These are phyloP conservation scores for Pyricularia pennisetigena DNA, from an alignment of 2,329 filamentous ascomycete genomes.

Conservation along the genomic window DNA sequence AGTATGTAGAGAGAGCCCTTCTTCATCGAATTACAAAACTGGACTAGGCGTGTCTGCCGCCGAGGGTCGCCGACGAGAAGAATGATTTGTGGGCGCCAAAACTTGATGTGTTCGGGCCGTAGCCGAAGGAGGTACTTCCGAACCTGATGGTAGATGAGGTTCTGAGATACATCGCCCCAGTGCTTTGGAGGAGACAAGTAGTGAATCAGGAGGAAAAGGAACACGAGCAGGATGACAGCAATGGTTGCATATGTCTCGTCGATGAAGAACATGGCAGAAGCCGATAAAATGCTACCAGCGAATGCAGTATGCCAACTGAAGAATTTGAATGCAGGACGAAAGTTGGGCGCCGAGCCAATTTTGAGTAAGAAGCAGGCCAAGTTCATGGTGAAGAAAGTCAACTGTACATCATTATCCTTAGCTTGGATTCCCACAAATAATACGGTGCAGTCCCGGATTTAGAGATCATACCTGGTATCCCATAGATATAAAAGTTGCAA, in stretches of 20 bases:
- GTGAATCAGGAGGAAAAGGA: conserved; percentile 78
- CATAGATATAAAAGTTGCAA: conserved; percentile 85
- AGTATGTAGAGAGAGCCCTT: conserved; percentile 80
- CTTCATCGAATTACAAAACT: conserved; percentile 86
- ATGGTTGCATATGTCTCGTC: conserved; percentile 70
- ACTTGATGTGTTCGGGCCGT: conserved; percentile 83
- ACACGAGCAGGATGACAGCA: conserved; percentile 61
- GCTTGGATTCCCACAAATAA: neutral
- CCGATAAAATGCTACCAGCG: conserved; percentile 64
- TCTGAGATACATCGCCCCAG: conserved; percentile 87
- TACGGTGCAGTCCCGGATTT: neutral
- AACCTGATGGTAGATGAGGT: conserved; percentile 77
- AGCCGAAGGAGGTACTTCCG: conserved; percentile 79
- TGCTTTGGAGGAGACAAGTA: conserved; percentile 77
- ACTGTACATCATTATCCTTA: conserved; percentile 29
- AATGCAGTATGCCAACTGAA: conserved; percentile 81
- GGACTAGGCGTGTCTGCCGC: conserved; percentile 73
- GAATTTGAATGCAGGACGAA: conserved; percentile 78
- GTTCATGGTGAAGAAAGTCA: conserved; percentile 87
- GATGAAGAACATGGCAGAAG: conserved; percentile 81
- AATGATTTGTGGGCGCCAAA: conserved; percentile 83
- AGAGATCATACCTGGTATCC: conserved; percentile 54
- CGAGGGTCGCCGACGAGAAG: conserved; percentile 75
- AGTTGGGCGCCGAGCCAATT: conserved; percentile 81
- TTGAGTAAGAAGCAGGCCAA: conserved; percentile 80